Base-by-base conservation (phyloP, 495 filamentous ascomycete genomes). In the Talaromyces adpressus region DNA sequence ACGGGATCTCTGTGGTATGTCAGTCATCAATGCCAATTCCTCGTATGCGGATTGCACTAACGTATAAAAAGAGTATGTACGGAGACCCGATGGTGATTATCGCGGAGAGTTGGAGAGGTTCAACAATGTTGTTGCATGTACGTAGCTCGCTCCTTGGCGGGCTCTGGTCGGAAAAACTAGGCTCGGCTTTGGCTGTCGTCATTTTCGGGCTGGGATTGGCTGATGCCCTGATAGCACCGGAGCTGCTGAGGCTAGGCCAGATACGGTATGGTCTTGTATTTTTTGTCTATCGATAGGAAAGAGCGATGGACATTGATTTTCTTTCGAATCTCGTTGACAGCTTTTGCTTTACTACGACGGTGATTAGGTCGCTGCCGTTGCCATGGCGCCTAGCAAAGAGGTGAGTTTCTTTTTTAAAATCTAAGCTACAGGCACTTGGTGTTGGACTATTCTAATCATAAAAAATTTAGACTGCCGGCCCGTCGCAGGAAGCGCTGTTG, bases 401-500 rank as follows among this genome's bases (percentile, higher is more conserved):
- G 77, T 80, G 67, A 67, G 75, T 73, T 34, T 66, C 20, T 0
- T 34, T 39, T 1, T 34, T 14, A n/a, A 4, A n/a, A 22, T n/a
- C n/a, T n/a, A n/a, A n/a, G n/a, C n/a, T n/a, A 22, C 47, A 11
- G 34, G 22, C 29, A 20, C 8, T 45, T 61, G 18, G 2, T 1
- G 9, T 18, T 30, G 34, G 16, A n/a, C n/a, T 1, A 49, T 61
- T 12, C 58, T 61, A 58, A 58, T 32, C 8, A 49, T 27, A 36
- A 7, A 32, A 41, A 29, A 9, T 49, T 8, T 32, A 64, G 62
- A 29, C 29, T 59, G 32, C 39, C 36, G 53, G 72, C 66, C 71
- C 77, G 56, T 79, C 75, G 71, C 78, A 80, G 73, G 77, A 78
- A 70, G 79, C 79, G 68, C 73, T 84, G 36, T 73, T 83, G 65